Evolutionary conservation across 768 basidiomycete genomes (phyloP).

Genomic region (Imleria badia): DNA sequence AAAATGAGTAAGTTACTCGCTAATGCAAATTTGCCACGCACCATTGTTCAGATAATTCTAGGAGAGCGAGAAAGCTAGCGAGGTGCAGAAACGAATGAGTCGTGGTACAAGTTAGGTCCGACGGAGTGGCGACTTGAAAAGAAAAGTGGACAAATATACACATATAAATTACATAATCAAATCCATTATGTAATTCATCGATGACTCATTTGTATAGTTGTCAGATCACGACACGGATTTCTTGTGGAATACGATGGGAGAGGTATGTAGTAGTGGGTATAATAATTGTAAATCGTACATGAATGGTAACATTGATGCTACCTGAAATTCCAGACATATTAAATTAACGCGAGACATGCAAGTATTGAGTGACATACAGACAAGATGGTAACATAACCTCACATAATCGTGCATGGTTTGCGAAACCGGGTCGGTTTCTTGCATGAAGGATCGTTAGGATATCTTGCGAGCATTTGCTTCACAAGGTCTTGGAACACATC

Average conservation of each 20-base stretch:
- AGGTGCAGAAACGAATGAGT: constrained; percentile 10
- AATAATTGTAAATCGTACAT: constrained; percentile 7
- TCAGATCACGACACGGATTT: no score
- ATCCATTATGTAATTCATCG: constrained; percentile 4
- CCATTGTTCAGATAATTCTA: constrained; percentile 19
- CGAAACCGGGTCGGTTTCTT: constrained; percentile 30
- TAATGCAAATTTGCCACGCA: not conserved
- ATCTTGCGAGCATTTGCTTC: constrained; percentile 68
- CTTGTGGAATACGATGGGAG: no score
- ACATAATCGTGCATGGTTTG: constrained; percentile 40
- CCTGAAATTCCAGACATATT: not conserved
- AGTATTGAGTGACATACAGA: constrained; percentile 8
- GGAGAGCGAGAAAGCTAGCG: not conserved
- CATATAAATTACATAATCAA: constrained; percentile 11
- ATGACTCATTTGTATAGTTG: no score
- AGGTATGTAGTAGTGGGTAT: constrained; percentile 1
- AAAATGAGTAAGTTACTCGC: not conserved
- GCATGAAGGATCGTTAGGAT: constrained; percentile 46
- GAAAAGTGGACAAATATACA: constrained; percentile 15
- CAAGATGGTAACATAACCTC: constrained; percentile 13
- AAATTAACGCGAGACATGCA: not conserved
- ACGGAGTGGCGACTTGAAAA: constrained; percentile 13
- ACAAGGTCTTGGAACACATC: constrained; percentile 80
- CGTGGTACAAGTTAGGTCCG: constrained; percentile 19
- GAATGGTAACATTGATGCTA: constrained; percentile 7